Base-by-base conservation (phyloP, 768 basidiomycete species). In the Austroboletus eburneus region DNA sequence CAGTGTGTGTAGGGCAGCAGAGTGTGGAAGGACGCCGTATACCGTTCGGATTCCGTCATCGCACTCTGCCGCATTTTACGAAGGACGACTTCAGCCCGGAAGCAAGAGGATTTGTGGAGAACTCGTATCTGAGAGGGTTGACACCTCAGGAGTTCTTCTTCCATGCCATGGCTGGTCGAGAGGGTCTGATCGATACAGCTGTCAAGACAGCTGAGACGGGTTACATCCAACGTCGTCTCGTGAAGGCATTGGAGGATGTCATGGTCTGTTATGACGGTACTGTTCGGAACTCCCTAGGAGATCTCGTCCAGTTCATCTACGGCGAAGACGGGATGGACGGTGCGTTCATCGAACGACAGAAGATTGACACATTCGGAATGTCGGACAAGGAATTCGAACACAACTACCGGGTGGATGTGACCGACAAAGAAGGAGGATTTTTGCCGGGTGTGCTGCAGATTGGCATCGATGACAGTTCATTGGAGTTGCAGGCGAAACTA, bases 251-350 rank as follows among this genome's bases (percentile, higher is more conserved):
- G 56, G 96, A 98, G 67, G 96, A 98, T 52, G 87, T 99, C 38
- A 90, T 87, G 81, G 94, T 98, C 32, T 88, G 88, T 66, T 99
- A 98, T 61, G 96, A 99, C 51, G 94, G 95, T 22, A 98, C 96
- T 0, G 95, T 98, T 20, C 82, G 96, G 44, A 99, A 99, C 62
- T 98, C 96, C 3, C 77, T 95, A 3, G 95, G 95, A 13, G 94
- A 98, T 67, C 80, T 99, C 30, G 78, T 99, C 22, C 94, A 98
- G 62, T 97, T 97, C 66, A 76, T 91, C 20, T 99, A 99, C 54
- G 96, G 96, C 24, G 96, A 99, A 64, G 96, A 99, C 59, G 96
- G 96, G 35, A 97, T 98, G 89, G 96, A 99, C 61, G 96, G 91
- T 49, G 91, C 92, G 0, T 94, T 85, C 67, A 96, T 99, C 64